Evolutionary conservation across 106 monocot genomes (phyloP), one percentile per base, ranked within the genome.

Genomic region (Acorus gramineus): DNA sequence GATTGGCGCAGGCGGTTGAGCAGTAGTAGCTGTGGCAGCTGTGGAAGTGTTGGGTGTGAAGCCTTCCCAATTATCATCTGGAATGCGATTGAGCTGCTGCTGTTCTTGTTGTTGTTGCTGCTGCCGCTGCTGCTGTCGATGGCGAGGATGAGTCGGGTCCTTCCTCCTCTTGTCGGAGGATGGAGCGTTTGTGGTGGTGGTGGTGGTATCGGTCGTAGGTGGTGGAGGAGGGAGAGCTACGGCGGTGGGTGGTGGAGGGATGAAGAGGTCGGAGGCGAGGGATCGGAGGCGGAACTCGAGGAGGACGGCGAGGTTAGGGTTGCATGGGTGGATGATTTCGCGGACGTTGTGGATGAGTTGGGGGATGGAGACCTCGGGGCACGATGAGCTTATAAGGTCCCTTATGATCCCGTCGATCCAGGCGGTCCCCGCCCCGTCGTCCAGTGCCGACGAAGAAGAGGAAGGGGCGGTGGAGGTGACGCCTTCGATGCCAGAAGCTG

Each of bases 291-390:
- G 84, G 73, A 59, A 74, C 80, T 96, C 96, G 56, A 96, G 74
- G 10, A 79, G 53, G 49, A 85, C 55, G 4, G 91, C 96, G 44
- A 96, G 80, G 72, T 57, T 63, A 0, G 96, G 96, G 74, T 96
- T 91, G 74, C 91, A 96, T 3, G 96, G 96, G 9, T 76, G 79
- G 63, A 96, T 83, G 74, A 96, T 77, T 65, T 96, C 91, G 1
- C 91, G 77, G 14, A 91, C 90, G 62, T 82, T 91, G 57, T 85
- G 69, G 61, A 91, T 91, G 56, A 96, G 80, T 63, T 96, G 96
- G 2, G 78, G 76, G 14, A 90, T 67, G 7, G 90, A 87, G 2
- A 84, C 76, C 4, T 83, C 82, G 2, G 80, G 58, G 11, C 86
- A 60, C 13, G 79, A 73, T 67, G 68, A 89, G 64, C 10, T 73